Evolutionary conservation across 2,329 filamentous ascomycete genomes (phyloP).

Genomic region (Aspergillus awamori): DNA sequence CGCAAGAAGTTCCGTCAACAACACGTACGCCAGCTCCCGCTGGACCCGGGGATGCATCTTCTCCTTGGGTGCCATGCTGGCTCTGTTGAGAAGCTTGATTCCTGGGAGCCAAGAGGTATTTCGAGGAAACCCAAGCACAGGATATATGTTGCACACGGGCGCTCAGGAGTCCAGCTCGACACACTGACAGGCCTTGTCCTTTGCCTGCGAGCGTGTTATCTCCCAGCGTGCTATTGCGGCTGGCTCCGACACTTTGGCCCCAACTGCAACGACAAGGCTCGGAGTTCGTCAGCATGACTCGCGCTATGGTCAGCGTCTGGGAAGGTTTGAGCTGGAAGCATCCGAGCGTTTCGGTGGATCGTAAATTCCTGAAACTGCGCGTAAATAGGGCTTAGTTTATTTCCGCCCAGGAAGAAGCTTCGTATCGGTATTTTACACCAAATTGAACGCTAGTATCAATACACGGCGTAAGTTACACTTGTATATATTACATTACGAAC

Average conservation of each 20-base stretch:
- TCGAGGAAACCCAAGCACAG: neutral
- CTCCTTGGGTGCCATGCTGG: neutral
- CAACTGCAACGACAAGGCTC: neutral
- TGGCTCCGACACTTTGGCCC: neutral
- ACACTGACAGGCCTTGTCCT: neutral
- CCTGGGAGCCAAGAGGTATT: neutral
- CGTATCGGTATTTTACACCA: neutral
- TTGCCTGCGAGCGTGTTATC: neutral
- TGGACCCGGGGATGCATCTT: conserved; percentile 1
- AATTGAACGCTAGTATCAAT: neutral
- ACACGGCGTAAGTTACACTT: neutral
- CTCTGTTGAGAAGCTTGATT: neutral
- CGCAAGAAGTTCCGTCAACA: conserved; percentile 3
- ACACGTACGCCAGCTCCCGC: conserved; percentile 6
- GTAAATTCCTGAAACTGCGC: neutral
- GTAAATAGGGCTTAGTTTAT: neutral
- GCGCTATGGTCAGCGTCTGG: neutral
- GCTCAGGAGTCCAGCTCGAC: too few relatives aligned
- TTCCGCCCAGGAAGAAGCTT: neutral
- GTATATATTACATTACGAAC: neutral
- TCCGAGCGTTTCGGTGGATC: neutral
- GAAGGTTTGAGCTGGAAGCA: neutral
- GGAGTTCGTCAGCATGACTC: conserved; percentile 3
- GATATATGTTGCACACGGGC: neutral
- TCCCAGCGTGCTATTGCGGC: neutral